A percentile compares a stretch with the other conserved stretches of the same genome.
Conservation (phyloP, 805 yeast genomes). For the Kuraishia borneana region DNA sequence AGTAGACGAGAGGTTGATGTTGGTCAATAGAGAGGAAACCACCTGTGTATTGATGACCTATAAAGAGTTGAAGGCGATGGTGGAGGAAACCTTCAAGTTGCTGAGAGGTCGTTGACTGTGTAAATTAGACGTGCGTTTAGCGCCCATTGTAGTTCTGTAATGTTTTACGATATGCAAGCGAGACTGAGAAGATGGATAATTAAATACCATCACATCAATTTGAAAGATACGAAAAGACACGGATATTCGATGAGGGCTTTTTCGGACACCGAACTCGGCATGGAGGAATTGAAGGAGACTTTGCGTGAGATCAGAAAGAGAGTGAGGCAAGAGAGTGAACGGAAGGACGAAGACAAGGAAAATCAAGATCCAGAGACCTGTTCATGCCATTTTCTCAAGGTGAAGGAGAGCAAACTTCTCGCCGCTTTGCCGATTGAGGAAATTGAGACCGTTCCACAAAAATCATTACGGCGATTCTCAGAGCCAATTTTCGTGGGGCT, state of each 20-base stretch:
- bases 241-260: too few relatives aligned
- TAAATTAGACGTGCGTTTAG: constrained; percentile 3
- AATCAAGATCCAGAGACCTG: too few relatives aligned
- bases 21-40: constrained; percentile 78
- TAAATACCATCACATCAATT: constrained; percentile 17
- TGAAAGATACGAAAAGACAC: too few relatives aligned
- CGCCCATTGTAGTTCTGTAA: constrained; percentile 16
- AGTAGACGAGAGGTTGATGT: constrained; percentile 66
- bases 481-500: too few relatives aligned
- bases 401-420: too few relatives aligned
- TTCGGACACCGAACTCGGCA: too few relatives aligned
- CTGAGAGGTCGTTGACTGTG: constrained; percentile 12
- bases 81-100: constrained; percentile 58
- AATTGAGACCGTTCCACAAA: too few relatives aligned
- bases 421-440: too few relatives aligned
- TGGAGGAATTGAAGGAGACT: too few relatives aligned
- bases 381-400: too few relatives aligned
- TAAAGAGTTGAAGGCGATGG: constrained; percentile 65
- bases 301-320: too few relatives aligned
- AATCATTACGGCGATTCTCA: too few relatives aligned
- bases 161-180: constrained; percentile 3
- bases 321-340: constrained; percentile 4
- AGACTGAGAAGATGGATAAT: not conserved
- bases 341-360: constrained; percentile 1
- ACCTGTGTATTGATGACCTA: constrained; percentile 78